These are phyloP conservation scores for Fusarium poae DNA, from an alignment of 2,329 filamentous ascomycete genomes.

Conservation along the genomic window DNA sequence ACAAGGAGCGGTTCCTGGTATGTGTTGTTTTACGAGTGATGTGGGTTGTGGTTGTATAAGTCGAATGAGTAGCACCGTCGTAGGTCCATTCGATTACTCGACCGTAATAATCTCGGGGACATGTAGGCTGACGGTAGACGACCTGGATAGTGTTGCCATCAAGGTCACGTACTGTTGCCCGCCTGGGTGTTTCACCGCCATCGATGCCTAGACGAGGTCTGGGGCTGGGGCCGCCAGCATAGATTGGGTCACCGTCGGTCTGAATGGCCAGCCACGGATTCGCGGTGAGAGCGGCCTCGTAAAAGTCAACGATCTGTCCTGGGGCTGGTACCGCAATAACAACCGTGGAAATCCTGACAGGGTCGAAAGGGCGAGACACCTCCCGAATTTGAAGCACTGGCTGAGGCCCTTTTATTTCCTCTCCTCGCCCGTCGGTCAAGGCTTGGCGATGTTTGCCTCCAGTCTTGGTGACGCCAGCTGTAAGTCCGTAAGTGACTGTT, in stretches of 20 bases:
- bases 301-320: slow-evolving; percentile 77
- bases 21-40: slow-evolving; percentile 24
- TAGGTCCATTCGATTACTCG: slow-evolving; percentile 65
- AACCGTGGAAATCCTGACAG: slow-evolving; percentile 63
- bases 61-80: slow-evolving; percentile 54
- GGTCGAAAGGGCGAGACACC: slow-evolving; percentile 55
- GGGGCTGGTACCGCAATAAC: slow-evolving; percentile 77
- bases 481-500: slow-evolving; percentile 57
- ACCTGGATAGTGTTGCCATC: slow-evolving; percentile 89
- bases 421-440: slow-evolving; percentile 38
- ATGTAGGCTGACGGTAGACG: slow-evolving; percentile 63
- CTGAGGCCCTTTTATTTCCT: slow-evolving; percentile 37
- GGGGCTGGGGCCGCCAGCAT: slow-evolving; percentile 32
- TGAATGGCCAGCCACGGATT: slow-evolving; percentile 62
- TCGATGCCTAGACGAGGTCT: slow-evolving; percentile 53
- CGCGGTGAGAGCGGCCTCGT: slow-evolving; percentile 75
- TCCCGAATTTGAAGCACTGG: slow-evolving; percentile 63
- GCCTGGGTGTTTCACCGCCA: slow-evolving; percentile 47
- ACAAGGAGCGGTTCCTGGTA: slow-evolving; percentile 41
- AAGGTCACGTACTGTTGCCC: slow-evolving; percentile 76
- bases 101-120: slow-evolving; percentile 54
- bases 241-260: slow-evolving; percentile 41
- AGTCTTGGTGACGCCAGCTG: slow-evolving; percentile 31
- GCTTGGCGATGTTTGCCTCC: slow-evolving; percentile 39
- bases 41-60: slow-evolving; percentile 13